phyloP scores from a whole-genome alignment of 768 basidiomycete genomes.

The Amanita exitialis region DNA sequence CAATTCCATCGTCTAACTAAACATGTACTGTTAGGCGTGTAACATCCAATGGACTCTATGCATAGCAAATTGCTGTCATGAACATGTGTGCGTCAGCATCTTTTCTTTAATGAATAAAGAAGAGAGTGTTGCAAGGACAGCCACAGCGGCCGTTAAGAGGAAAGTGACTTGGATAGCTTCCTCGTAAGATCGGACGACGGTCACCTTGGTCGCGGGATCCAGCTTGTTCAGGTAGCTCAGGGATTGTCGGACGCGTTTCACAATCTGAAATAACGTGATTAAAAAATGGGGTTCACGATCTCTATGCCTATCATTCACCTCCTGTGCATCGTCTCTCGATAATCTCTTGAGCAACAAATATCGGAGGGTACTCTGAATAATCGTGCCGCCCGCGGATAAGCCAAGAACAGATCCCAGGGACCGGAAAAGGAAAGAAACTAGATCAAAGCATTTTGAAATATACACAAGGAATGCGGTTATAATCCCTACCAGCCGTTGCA shows the following conservation, averaged over 20 bases:
- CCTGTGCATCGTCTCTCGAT: slow-evolving; percentile 36
- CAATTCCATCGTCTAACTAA: no score
- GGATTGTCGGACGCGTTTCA: slow-evolving; percentile 39
- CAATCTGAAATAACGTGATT: slow-evolving; percentile 25
- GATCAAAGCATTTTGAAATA: not conserved
- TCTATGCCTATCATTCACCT: slow-evolving; percentile 26
- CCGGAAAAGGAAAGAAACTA: slow-evolving; percentile 60
- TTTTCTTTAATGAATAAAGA: slow-evolving; percentile 47
- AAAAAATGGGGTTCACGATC: not conserved
- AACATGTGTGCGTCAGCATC: slow-evolving; percentile 13
- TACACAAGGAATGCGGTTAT: not conserved
- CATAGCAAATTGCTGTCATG: no score
- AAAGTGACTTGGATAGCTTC: slow-evolving; percentile 38
- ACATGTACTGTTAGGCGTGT: no score
- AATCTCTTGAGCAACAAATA: slow-evolving; percentile 29
- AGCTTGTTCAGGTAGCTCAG: slow-evolving; percentile 35
- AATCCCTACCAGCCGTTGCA: slow-evolving; percentile 20
- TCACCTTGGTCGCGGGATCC: slow-evolving; percentile 22
- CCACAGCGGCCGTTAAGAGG: slow-evolving; percentile 34
- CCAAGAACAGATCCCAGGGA: slow-evolving; percentile 51
- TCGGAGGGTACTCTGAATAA: slow-evolving; percentile 44
- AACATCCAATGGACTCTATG: no score
- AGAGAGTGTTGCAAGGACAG: slow-evolving; percentile 27
- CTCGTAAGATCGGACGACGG: slow-evolving; percentile 31
- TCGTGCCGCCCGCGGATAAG: slow-evolving; percentile 43